Evolutionary conservation across 441 rosid genomes (phyloP).

Genomic region (Hura crepitans): DNA sequence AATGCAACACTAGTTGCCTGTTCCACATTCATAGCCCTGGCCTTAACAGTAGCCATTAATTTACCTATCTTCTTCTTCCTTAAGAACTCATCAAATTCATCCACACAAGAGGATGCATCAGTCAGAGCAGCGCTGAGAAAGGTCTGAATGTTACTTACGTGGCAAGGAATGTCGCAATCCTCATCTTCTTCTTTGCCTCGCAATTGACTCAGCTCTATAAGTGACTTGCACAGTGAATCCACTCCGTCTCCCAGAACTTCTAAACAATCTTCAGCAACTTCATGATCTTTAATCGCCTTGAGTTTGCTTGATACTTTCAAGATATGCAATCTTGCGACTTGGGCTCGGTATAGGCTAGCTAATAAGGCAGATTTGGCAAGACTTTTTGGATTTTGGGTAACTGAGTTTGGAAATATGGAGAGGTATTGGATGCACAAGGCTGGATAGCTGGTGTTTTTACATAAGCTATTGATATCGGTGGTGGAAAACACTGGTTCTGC

Average conservation of each 20-base stretch:
- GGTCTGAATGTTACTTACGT: conserved; percentile 6
- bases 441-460: conserved; percentile 5
- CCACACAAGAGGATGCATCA: conserved; percentile 6
- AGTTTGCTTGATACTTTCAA: not conserved
- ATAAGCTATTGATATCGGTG: not conserved
- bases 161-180: not conserved
- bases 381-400: not conserved
- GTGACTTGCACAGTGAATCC: not conserved
- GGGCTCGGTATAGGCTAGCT: not conserved
- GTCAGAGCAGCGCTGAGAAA: not conserved
- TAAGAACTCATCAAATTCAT: not conserved
- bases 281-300: not conserved
- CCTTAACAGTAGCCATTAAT: not conserved
- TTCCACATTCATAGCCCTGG: conserved; percentile 4
- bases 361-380: not conserved
- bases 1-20: conserved; percentile 2
- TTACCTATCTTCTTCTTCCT: not conserved
- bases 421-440: conserved; percentile 6
- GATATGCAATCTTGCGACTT: not conserved
- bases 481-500: not conserved
- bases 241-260: not conserved
- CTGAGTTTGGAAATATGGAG: not conserved
- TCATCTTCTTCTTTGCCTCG: too few relatives aligned
- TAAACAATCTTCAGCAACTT: not conserved
- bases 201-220: not conserved